These are phyloP conservation scores for Didymella pinodella DNA, from an alignment of 2,329 filamentous ascomycete genomes.

Conservation along the genomic window DNA sequence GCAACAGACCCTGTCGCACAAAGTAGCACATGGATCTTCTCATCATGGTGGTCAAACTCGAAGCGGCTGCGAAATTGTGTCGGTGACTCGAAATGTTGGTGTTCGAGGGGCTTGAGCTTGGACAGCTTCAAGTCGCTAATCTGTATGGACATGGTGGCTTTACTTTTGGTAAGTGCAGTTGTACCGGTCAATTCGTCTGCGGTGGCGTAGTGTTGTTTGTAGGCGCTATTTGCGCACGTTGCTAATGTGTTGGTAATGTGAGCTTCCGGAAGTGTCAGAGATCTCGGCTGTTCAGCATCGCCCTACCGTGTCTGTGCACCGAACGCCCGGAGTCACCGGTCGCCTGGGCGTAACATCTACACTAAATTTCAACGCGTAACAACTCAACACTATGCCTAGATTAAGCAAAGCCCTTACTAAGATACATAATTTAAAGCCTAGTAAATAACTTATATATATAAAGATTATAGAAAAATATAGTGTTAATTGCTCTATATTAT, in stretches of 20 bases:
- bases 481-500: no score
- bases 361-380: no score
- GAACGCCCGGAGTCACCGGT: no score
- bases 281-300: slow-evolving; percentile 16
- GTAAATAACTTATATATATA: no score
- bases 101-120: slow-evolving; percentile 37
- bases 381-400: no score
- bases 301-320: no score
- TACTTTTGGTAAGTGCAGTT: slow-evolving; percentile 3
- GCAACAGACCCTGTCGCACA: slow-evolving; percentile 79
- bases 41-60: slow-evolving; percentile 40
- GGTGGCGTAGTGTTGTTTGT: slow-evolving; percentile 19
- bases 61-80: slow-evolving; percentile 27
- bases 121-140: slow-evolving; percentile 40
- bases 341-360: no score
- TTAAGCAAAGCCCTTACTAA: no score
- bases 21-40: slow-evolving; percentile 66
- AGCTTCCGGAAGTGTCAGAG: slow-evolving; percentile 5
- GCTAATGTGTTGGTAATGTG: slow-evolving; percentile 20
- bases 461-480: no score
- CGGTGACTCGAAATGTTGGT: slow-evolving; percentile 31
- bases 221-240: slow-evolving; percentile 1
- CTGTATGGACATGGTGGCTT: slow-evolving; percentile 32
- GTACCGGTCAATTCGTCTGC: slow-evolving; percentile 10
- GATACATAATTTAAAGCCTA: no score